Evolutionary conservation across 2,329 filamentous ascomycete species (phyloP).

Genomic region (Diaporthe aspalathi): DNA sequence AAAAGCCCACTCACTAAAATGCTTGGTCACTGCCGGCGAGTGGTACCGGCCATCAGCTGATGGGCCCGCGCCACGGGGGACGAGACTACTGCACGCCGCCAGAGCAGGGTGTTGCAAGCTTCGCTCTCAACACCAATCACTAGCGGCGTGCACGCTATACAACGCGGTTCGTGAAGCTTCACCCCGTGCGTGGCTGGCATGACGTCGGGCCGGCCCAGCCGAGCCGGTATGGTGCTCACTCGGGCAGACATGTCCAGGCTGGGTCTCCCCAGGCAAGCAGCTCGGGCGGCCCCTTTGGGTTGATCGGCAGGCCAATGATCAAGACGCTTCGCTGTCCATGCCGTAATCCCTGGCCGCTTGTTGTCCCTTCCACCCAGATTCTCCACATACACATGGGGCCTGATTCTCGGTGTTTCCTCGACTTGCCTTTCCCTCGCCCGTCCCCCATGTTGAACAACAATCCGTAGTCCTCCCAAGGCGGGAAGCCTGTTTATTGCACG

Average conservation of each 20-base stretch:
- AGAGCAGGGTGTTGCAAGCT: not conserved
- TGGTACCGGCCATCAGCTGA: not conserved
- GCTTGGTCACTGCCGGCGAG: not conserved
- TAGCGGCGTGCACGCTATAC: not conserved
- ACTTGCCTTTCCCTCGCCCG: not conserved
- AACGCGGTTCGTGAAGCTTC: not conserved
- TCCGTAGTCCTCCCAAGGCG: not conserved
- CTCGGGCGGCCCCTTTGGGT: no score
- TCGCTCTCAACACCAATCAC: constrained; percentile 3
- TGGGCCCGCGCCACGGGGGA: not conserved
- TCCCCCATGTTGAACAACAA: not conserved
- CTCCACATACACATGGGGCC: constrained; percentile 13
- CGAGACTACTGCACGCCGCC: constrained; percentile 1
- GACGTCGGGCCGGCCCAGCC: no score
- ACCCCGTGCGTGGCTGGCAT: not conserved
- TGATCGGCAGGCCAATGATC: constrained; percentile 27
- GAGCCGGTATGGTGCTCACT: no score
- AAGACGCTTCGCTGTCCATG: constrained; percentile 18
- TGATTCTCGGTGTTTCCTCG: not conserved
- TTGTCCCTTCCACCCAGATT: constrained; percentile 20
- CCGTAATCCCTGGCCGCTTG: constrained; percentile 4
- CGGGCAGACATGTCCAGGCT: no score
- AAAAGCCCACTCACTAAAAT: constrained; percentile 9
- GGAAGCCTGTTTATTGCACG: no score
- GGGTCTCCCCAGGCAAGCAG: constrained; percentile 19